Evolutionary conservation across 2,329 filamentous ascomycete species (phyloP).

Genomic region (Atkinsonella hypoxylon): DNA sequence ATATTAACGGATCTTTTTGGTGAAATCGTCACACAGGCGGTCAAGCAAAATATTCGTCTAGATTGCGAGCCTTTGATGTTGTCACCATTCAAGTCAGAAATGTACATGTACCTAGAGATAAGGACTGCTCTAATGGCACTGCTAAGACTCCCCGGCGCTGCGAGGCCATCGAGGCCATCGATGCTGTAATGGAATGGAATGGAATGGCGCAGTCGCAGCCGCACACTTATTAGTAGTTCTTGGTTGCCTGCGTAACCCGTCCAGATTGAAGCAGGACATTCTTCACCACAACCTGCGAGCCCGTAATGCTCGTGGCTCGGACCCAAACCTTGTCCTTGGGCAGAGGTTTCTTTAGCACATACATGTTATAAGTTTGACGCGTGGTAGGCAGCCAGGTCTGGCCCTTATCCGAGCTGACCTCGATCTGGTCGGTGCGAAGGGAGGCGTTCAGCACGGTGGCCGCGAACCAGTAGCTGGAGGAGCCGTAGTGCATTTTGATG

Average conservation of each 20-base stretch:
- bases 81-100: background rate
- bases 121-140: background rate
- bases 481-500: background rate
- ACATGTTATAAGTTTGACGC: background rate
- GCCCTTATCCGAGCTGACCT: background rate
- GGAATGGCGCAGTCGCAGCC: no score
- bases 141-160: no score
- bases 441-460: background rate
- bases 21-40: no score
- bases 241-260: accelerated
- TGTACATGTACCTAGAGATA: background rate
- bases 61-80: no score
- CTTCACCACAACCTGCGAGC: background rate
- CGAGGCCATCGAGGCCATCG: no score
- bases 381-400: background rate
- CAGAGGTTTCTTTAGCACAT: background rate
- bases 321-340: background rate
- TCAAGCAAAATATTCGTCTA: no score
- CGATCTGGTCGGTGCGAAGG: background rate
- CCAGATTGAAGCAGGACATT: background rate
- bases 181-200: no score
- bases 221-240: background rate
- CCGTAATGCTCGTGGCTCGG: background rate
- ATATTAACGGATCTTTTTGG: no score
- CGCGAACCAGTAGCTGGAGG: background rate